phyloP scores from a whole-genome alignment of 305 asterid genomes.

The Plantago rigida region DNA sequence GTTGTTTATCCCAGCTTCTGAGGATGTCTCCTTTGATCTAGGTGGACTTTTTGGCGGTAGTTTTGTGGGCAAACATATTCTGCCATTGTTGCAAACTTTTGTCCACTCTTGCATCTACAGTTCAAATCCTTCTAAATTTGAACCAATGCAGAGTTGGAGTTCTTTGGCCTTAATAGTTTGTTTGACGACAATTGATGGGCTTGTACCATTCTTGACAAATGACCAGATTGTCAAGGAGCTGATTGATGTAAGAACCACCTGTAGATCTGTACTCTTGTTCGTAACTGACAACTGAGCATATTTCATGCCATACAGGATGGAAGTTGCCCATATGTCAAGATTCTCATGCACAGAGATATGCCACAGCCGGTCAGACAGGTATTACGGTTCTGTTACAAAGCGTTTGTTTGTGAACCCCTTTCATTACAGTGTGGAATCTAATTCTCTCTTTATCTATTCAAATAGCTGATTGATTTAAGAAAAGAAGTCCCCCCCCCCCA shows the following conservation, averaged over 20 bases:
- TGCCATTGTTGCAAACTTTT: constrained; percentile 58
- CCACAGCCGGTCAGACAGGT: constrained; percentile 72
- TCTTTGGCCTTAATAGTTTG: constrained; percentile 63
- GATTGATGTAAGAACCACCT: constrained; percentile 53
- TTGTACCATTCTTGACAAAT: constrained; percentile 52
- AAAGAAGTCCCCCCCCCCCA: too few relatives aligned
- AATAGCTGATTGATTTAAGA: background rate
- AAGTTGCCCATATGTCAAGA: constrained; percentile 53
- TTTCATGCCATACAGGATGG: constrained; percentile 48
- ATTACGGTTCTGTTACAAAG: constrained; percentile 6
- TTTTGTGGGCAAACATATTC: constrained; percentile 63
- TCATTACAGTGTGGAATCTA: constrained; percentile 2
- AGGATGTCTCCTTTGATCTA: constrained; percentile 33
- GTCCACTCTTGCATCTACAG: constrained; percentile 53
- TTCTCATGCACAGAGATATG: constrained; percentile 62
- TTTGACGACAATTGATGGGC: constrained; percentile 66
- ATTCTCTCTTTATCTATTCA: constrained; percentile 5
- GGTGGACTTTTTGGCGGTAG: constrained; percentile 82
- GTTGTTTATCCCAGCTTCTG: constrained; percentile 22
- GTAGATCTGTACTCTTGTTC: constrained; percentile 5
- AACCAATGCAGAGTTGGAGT: constrained; percentile 82
- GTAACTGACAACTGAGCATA: constrained; percentile 9
- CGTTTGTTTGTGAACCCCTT: background rate
- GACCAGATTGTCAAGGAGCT: constrained; percentile 68
- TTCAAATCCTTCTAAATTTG: constrained; percentile 52